Evolutionary conservation across 2,329 filamentous ascomycete genomes (phyloP), one percentile per base, ranked within the genome.

Genomic region (Exophiala dermatitidis): DNA sequence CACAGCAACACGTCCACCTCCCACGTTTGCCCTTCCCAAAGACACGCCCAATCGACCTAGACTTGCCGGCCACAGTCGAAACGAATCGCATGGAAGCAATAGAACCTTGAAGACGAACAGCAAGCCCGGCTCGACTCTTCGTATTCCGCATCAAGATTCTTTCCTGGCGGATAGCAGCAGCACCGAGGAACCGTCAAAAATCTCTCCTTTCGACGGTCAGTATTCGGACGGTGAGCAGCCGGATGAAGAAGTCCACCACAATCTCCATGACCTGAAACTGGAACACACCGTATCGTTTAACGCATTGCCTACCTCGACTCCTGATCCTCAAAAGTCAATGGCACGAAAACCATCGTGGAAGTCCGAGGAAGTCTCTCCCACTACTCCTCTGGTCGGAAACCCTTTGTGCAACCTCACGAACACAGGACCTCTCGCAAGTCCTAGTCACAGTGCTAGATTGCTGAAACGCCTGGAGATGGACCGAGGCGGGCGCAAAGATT

Each of bases 151-250:
- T 36, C 56, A 60, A 29, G 59, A 62, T 41, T 62, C 61, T 29
- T 68, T 68, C 49, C 57, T 70, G 31, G 65, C 66, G 34, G 66
- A 67, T 55, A 70, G 65, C 54, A 68, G 66, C 52, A 68, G 52
- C 30, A 45, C 45, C 4, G 57, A 59, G 9, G 57, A 59, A 54
- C 61, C 30, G 48, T 57, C 34, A 40, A 53, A 48, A 36, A 48
- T 38, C 34, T 56, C 58, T 12, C 44, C 53, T 4, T 46, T 48
- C 30, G 53, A 48, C 31, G 46, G 26, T 41, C 54, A 54, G 26
- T 60, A 57, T 53, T 51, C 62, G 9, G 57, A 57, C 46, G 58
- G 61, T 33, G 54, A 61, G 46, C 63, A 64, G 49, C 43, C 56
- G 31, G 40, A 33, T 6, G 6, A 54, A 19, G 45, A 34, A 33